Evolutionary conservation across 495 filamentous ascomycete species (phyloP).

Genomic region (Tuber microsphaerosporum): DNA sequence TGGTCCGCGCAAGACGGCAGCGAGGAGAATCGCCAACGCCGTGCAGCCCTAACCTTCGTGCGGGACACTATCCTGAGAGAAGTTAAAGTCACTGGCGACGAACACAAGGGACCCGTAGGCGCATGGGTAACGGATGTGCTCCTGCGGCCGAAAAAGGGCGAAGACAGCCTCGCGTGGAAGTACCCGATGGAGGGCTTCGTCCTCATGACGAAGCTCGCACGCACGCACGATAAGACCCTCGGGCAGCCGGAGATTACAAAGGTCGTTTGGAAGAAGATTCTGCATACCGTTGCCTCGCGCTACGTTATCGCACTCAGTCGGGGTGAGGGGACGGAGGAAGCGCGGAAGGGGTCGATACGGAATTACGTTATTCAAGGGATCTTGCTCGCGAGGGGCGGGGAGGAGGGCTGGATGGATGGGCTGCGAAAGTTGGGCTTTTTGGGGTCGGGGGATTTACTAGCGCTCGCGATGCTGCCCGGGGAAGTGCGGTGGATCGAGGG

Average conservation of each 20-base stretch:
- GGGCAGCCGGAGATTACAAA: constrained; percentile 8
- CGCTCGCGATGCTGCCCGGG: constrained; percentile 7
- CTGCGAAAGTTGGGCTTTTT: constrained; percentile 14
- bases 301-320: constrained; percentile 13
- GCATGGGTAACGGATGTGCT: constrained; percentile 34
- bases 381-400: neutral
- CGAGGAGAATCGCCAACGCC: constrained; percentile 36
- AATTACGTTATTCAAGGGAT: neutral
- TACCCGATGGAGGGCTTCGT: constrained; percentile 43
- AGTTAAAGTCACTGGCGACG: constrained; percentile 40
- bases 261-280: constrained; percentile 24
- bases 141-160: constrained; percentile 23
- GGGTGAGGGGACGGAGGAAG: neutral
- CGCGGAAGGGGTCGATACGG: neutral
- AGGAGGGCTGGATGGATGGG: neutral
- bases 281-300: constrained; percentile 23
- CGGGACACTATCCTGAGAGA: constrained; percentile 29
- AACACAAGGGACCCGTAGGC: constrained; percentile 36
- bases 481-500: constrained; percentile 27
- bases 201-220: constrained; percentile 23
- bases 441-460: constrained; percentile 11
- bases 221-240: neutral
- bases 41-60: constrained; percentile 36
- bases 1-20: constrained; percentile 39
- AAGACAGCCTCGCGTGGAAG: constrained; percentile 41